phyloP scores from a whole-genome alignment of 1,139 yeast species.

The Pichia sp. region DNA sequence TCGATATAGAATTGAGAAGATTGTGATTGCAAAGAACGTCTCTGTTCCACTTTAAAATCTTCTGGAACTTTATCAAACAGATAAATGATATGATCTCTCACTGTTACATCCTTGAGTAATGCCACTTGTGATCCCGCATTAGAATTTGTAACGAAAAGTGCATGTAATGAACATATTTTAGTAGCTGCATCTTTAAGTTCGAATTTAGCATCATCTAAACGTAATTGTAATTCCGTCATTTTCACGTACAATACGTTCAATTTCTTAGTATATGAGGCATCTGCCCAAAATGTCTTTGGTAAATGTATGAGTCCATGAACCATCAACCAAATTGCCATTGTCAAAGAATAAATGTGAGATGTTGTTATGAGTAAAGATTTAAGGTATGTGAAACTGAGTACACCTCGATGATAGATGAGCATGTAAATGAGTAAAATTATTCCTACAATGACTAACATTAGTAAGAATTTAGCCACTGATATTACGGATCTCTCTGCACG shows the following conservation, averaged over 20 bases:
- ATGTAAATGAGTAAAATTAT: slow-evolving; percentile 53
- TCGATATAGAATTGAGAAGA: slow-evolving; percentile 6
- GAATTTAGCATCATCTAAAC: slow-evolving; percentile 56
- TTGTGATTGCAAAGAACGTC: background rate
- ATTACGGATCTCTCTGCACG: slow-evolving; percentile 51
- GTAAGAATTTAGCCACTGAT: slow-evolving; percentile 54
- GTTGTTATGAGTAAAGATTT: slow-evolving; percentile 67
- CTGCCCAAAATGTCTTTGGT: slow-evolving; percentile 51
- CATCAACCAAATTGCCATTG: slow-evolving; percentile 76
- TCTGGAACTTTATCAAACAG: slow-evolving; percentile 22
- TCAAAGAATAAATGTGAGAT: slow-evolving; percentile 72
- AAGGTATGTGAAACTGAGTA: slow-evolving; percentile 49
- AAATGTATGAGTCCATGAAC: slow-evolving; percentile 71
- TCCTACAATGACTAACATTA: slow-evolving; percentile 48
- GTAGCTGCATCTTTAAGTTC: slow-evolving; percentile 59
- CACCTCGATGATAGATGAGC: slow-evolving; percentile 42
- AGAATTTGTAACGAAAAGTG: background rate
- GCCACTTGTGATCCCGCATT: slow-evolving; percentile 12
- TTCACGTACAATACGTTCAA: slow-evolving; percentile 43
- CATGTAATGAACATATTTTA: slow-evolving; percentile 45
- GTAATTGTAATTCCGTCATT: slow-evolving; percentile 54
- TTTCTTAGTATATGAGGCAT: slow-evolving; percentile 27
- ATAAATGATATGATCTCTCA: slow-evolving; percentile 26
- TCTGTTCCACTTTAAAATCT: slow-evolving; percentile 14
- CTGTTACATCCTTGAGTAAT: slow-evolving; percentile 18